Conservation (phyloP, 2,329 filamentous ascomycete species). For the Fusarium xylarioides region DNA sequence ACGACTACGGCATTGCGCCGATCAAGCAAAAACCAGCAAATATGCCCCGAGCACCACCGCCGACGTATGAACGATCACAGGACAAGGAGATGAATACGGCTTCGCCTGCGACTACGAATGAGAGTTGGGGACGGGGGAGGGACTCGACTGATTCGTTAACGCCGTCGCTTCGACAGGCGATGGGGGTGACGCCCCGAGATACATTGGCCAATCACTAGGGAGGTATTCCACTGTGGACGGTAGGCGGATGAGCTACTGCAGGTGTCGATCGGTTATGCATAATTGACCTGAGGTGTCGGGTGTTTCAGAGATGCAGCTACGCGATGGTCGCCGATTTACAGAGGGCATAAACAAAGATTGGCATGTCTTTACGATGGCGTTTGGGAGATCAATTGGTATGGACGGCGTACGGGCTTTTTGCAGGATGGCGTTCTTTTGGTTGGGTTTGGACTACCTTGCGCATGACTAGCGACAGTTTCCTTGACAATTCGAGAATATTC, state of each 20-base stretch:
- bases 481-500: not conserved
- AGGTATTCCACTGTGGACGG: not conserved
- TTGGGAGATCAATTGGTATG: not conserved
- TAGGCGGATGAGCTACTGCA: slow-evolving; percentile 16
- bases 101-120: not conserved
- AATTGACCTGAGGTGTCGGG: not conserved
- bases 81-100: slow-evolving; percentile 1
- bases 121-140: slow-evolving; percentile 11
- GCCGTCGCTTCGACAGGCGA: slow-evolving; percentile 38
- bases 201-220: slow-evolving; percentile 26
- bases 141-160: slow-evolving; percentile 37
- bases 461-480: slow-evolving; percentile 19
- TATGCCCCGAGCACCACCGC: slow-evolving; percentile 33
- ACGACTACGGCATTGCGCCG: slow-evolving; percentile 39
- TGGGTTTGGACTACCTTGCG: not conserved
- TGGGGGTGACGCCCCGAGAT: slow-evolving; percentile 34
- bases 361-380: slow-evolving; percentile 23
- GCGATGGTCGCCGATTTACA: not conserved
- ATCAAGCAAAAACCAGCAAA: not conserved
- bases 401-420: slow-evolving; percentile 12
- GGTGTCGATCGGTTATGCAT: slow-evolving; percentile 24
- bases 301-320: slow-evolving; percentile 12
- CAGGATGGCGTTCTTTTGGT: slow-evolving; percentile 8
- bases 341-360: not conserved
- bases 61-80: slow-evolving; percentile 13